Base-by-base conservation (phyloP, 768 basidiomycete genomes). In the Russula foetens region DNA sequence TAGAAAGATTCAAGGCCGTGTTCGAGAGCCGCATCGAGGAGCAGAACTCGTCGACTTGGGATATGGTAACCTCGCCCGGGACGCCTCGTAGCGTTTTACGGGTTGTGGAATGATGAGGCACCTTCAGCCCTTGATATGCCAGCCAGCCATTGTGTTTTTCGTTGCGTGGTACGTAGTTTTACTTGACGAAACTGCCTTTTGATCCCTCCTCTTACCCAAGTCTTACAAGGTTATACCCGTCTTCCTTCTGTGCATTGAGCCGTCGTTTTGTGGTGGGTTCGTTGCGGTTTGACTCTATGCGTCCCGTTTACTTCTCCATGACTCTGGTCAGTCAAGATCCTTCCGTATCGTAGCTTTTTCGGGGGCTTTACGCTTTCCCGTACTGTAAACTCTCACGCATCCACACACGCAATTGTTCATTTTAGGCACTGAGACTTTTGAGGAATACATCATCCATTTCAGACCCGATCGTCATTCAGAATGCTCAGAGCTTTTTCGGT, bases 41-140 rank as follows among this genome's bases (percentile, higher is more conserved):
- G 2, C 50, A 23, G 26, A 64, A 24, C 2, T 24, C 31, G 43
- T 2, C 28, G 11, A 21, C 21, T 19, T 43, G 56, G 61, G 21
- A 23, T 28, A 24, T 39, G 11, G 51, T 31, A 12, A 57, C 9
- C 12, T 5, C 29, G 9, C 7, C 7, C 28, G n/a, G 14, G 26
- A 58, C 53, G 0, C 62, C 56, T 15, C 49, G 24, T 6, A 53
- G 38, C 14, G 46, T 58, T 14, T 29, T 62, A 28, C 61, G 61
- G 23, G 51, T 62, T 28, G 61, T 62, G 23, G 56, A 28, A 6
- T 62, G 39, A 62, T 61, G 48, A n/a, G 87, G 87, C 44, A 83
- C 82, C 63, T 89, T 85, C 70, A 86, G 8, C 87, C n/a, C 35
- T 33, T 24, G 19, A 31, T 26, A 12, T 31, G n/a, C n/a, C n/a